Conservation (phyloP, 345 rosid species). For the Pistacia atlantica region DNA sequence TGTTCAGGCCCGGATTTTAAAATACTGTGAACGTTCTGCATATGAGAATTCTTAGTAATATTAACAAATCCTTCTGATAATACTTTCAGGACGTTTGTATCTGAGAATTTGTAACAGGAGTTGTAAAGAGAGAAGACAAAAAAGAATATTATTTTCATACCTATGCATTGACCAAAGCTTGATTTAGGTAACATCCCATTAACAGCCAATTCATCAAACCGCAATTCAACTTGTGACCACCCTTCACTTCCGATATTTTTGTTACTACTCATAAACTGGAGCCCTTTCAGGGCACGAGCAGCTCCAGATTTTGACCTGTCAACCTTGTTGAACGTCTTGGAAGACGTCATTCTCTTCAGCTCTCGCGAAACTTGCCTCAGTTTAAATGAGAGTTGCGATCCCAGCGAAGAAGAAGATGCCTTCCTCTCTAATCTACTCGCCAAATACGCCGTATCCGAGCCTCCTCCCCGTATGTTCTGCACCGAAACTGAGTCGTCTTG, state of each 20-base stretch:
- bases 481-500: slow-evolving; percentile 50
- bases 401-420: slow-evolving; percentile 41
- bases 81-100: too few relatives aligned
- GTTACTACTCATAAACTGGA: slow-evolving; percentile 50
- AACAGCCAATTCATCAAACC: slow-evolving; percentile 53
- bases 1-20: too few relatives aligned
- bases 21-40: too few relatives aligned
- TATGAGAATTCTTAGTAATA: too few relatives aligned
- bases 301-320: slow-evolving; percentile 71
- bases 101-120: too few relatives aligned
- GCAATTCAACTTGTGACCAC: slow-evolving; percentile 60
- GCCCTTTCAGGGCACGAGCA: slow-evolving; percentile 65
- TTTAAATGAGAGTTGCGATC: slow-evolving; percentile 37
- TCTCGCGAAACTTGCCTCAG: slow-evolving; percentile 62
- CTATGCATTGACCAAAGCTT: slow-evolving; percentile 72
- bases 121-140: too few relatives aligned
- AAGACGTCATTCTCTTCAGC: slow-evolving; percentile 54
- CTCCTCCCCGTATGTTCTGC: slow-evolving; percentile 42
- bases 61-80: too few relatives aligned
- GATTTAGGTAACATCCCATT: slow-evolving; percentile 60
- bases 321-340: slow-evolving; percentile 32
- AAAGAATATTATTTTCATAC: slow-evolving; percentile 24
- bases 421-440: slow-evolving; percentile 41
- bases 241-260: slow-evolving; percentile 47
- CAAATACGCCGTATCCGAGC: slow-evolving; percentile 39